phyloP scores from a whole-genome alignment of 371 early-diverging fungal species.

The Mucor piriformis region DNA sequence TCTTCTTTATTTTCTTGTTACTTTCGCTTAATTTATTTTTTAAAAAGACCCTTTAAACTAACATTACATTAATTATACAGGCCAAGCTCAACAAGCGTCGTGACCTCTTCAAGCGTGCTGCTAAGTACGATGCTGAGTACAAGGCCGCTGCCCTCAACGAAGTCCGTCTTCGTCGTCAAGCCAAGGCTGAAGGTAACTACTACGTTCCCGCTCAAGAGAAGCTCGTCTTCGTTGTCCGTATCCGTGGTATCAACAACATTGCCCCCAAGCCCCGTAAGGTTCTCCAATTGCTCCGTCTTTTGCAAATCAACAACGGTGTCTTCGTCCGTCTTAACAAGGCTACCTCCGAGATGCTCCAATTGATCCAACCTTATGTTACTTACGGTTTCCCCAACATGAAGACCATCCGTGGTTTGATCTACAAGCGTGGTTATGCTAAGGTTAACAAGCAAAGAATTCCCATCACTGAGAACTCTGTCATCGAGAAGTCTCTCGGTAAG shows the following conservation, averaged over 20 bases:
- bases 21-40: background rate
- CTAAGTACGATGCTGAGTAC: constrained; percentile 97
- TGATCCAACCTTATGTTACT: constrained; percentile 98
- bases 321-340: constrained; percentile 99
- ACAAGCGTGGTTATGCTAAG: constrained; percentile 99
- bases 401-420: constrained; percentile 98
- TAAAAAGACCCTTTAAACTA: background rate
- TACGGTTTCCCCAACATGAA: constrained; percentile 98
- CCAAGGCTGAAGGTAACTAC: constrained; percentile 90
- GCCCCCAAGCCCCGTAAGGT: constrained; percentile 99
- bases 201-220: constrained; percentile 97
- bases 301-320: constrained; percentile 99
- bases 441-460: constrained; percentile 96
- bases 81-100: constrained; percentile 82
- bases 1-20: background rate
- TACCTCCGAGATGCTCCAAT: constrained; percentile 97
- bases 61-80: constrained; percentile 43
- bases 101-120: constrained; percentile 98
- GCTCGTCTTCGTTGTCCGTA: constrained; percentile 97
- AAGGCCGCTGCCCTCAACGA: constrained; percentile 83
- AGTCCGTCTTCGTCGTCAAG: constrained; percentile 89
- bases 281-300: constrained; percentile 97
- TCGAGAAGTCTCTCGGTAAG: constrained; percentile 95
- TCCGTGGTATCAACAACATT: constrained; percentile 98
- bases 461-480: constrained; percentile 94